Evolutionary conservation across 1,284 basidiomycete species (phyloP).

Genomic region (Trametes sp.): DNA sequence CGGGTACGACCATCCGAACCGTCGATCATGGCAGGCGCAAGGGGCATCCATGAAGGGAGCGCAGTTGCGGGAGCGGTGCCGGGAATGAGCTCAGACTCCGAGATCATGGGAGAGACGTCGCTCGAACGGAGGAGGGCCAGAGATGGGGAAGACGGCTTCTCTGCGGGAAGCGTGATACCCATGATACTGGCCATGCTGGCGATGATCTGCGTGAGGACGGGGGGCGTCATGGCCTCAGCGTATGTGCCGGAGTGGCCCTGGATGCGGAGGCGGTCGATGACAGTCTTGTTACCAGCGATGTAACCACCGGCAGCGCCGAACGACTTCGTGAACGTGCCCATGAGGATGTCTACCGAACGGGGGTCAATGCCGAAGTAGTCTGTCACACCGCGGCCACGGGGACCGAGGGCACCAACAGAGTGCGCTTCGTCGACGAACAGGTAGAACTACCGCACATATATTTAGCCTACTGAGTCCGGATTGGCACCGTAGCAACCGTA

Average conservation of each 20-base stretch:
- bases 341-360: conserved; percentile 87
- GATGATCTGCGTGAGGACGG: conserved; percentile 91
- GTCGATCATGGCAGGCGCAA: conserved; percentile 75
- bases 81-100: conserved; percentile 48
- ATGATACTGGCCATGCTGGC: conserved; percentile 97
- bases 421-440: conserved; percentile 98
- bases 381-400: conserved; percentile 92
- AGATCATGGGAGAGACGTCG: conserved; percentile 39
- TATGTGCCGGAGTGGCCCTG: conserved; percentile 89
- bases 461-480: conserved; percentile 12
- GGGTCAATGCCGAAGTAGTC: conserved; percentile 96
- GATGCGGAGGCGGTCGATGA: conserved; percentile 86
- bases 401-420: conserved; percentile 95
- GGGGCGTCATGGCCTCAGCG: conserved; percentile 91
- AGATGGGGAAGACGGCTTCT: conserved; percentile 37
- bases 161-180: conserved; percentile 72
- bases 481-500: conserved; percentile 42
- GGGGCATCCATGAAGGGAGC: conserved; percentile 75
- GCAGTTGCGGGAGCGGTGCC: conserved; percentile 71
- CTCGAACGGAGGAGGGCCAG: conserved; percentile 44
- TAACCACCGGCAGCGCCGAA: conserved; percentile 98
- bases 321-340: conserved; percentile 99
- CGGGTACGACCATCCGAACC: conserved; percentile 87
- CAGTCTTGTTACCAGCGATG: conserved; percentile 82
- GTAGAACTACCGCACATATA: conserved; percentile 74